Base-by-base conservation (phyloP, 163 green algal species). In the Prototheca wickerhamii region DNA sequence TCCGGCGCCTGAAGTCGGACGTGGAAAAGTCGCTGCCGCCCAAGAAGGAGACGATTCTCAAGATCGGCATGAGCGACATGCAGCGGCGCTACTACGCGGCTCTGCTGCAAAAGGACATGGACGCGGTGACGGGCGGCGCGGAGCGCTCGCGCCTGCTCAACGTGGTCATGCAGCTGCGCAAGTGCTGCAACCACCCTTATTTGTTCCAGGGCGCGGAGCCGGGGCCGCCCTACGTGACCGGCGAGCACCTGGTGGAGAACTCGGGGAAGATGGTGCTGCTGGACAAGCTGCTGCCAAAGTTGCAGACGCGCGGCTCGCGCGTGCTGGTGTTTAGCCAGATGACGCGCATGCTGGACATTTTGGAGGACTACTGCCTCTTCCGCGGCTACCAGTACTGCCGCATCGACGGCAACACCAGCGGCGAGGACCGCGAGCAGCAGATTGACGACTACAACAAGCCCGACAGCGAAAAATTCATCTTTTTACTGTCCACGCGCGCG, bases 131-230 rank as follows among this genome's bases (percentile, higher is more conserved):
- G 64, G 87, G 91, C 52, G 87, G 86, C 53, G 84, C 89, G 23
- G 91, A 97, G 60, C 82, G 90, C 61, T 90, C 83, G 33, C 83
- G 91, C 55, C 87, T 98, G 69, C 85, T 98, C 58, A 99, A 99
- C 82, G 95, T 99, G 37, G 92, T 97, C 34, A 99, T 99, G 93
- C 92, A 99, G 86, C 83, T 99, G 79, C 85, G 93, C 70, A 99
- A 98, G 82, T 98, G 92, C 82, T 98, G 93, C 86, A 98, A 98
- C 81, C 92, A 98, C 82, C 92, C 92, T 15, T 99, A 98, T 84
- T 84, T 99, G 53, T 96, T 96, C 81, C 84, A 94, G 79, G 88
- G 88, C 29, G 88, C 84, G 0, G 89, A 96, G 80, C 80, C 92
- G 2, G 92, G 93, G 0, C 93, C 93, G 26, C 93, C 93, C 20